Percentiles rank a stretch among this genome's conserved stretches.
phyloP scores from a whole-genome alignment of 176 grass and related monocot genomes.

The Poa pratensis region DNA sequence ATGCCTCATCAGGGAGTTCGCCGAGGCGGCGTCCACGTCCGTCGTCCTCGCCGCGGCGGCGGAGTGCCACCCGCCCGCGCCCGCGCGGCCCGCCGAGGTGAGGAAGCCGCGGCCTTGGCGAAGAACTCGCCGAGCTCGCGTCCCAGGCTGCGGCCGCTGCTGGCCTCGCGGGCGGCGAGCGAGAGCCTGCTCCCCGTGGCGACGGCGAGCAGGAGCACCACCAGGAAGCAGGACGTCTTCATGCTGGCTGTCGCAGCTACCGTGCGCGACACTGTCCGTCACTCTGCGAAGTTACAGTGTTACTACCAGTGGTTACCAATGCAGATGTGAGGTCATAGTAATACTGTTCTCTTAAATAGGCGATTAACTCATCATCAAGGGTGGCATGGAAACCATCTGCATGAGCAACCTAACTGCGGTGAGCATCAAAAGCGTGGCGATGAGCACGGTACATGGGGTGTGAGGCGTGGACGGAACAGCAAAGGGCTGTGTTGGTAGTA shows the following conservation, averaged over 20 bases:
- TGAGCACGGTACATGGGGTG: conserved; percentile 3
- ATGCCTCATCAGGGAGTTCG: conserved; percentile 25
- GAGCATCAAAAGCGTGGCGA: conserved; percentile 56
- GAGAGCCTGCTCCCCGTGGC: conserved; percentile 46
- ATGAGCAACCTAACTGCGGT: conserved; percentile 62
- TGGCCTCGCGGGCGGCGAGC: conserved; percentile 26
- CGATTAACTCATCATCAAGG: not conserved
- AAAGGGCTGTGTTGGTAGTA: not conserved
- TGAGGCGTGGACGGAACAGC: conserved; percentile 30
- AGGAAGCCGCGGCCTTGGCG: conserved; percentile 50
- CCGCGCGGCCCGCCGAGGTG: conserved; percentile 32
- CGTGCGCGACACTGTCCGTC: not conserved
- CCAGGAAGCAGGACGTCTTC: conserved; percentile 52
- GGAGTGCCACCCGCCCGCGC: conserved; percentile 25
- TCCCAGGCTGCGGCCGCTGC: conserved; percentile 29
- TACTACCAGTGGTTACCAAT: not conserved
- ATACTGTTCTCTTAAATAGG: conserved; percentile 61
- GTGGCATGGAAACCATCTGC: conserved; percentile 40
- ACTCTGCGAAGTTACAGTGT: not conserved
- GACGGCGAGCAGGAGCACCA: conserved; percentile 58
- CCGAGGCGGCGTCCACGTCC: not conserved
- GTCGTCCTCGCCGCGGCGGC: not conserved
- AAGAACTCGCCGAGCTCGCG: conserved; percentile 44
- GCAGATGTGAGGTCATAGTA: conserved; percentile 32
- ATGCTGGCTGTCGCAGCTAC: conserved; percentile 27